Evolutionary conservation across 148 eudicot genomes (phyloP), one percentile per base, ranked within the genome.

Genomic region (Talinum fruticosum): DNA sequence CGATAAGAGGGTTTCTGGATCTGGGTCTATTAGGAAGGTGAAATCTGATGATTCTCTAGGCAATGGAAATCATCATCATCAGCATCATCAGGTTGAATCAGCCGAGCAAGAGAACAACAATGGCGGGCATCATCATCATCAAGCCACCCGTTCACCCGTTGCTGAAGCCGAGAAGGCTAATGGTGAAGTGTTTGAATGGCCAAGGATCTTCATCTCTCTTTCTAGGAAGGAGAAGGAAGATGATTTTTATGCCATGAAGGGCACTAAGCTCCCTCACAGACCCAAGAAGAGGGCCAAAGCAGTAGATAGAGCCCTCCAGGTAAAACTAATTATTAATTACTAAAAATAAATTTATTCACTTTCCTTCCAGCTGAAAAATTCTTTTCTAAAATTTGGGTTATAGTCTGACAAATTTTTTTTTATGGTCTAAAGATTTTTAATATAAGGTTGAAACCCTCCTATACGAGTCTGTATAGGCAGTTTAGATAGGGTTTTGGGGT

Each of bases 211-310:
- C 74, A 69, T 86, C 29, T 76, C 88, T 33, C 80, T 86, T 36
- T 79, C 84, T 6, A 79, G 86, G 73, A 86, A 86, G 75, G 88
- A 86, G 62, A 86, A 86, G 51, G 88, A 86, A 59, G 88, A 86
- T 68, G 88, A 86, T 74, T 86, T 86, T 79, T 77, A 81, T 65
- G 78, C 84, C 35, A 86, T 86, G 86, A 86, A 86, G 81, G 88
- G 88, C 57, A 81, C 88, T 29, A 86, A 86, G 66, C 76, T 86
- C 14, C 88, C 88, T 10, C 85, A 86, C 53, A 79, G 88, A 70
- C 88, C 88, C 35, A 86, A 86, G 66, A 86, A 86, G 64, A 86
- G 88, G 73, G 44, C 88, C 32, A 86, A 86, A 76, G 81, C 88
- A n/a, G 76, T 86, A 79, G 88, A 86, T 34, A 86, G 86, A 81